A percentile compares a stretch with the other conserved stretches of the same genome.
Evolutionary conservation across 1,284 basidiomycete genomes (phyloP).

Genomic region (Xanthoconium separans): DNA sequence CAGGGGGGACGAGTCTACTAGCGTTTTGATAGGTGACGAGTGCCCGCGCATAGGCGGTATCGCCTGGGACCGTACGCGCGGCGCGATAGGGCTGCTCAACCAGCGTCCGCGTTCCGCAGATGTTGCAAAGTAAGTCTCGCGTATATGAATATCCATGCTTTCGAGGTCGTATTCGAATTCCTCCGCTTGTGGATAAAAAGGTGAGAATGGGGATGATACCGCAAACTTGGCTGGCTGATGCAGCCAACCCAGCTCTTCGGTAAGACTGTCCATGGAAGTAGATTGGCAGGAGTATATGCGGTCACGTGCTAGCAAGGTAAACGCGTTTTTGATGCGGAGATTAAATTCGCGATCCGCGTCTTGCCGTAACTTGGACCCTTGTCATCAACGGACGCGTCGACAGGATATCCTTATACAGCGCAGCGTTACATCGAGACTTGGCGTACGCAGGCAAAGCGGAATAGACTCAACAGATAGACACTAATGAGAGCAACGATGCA

Average conservation of each 20-base stretch:
- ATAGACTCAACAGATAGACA: too few relatives aligned
- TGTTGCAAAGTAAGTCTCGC: slow-evolving; percentile 47
- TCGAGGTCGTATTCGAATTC: slow-evolving; percentile 32
- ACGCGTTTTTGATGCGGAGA: slow-evolving; percentile 38
- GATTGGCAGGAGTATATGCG: slow-evolving; percentile 26
- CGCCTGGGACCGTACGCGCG: slow-evolving; percentile 16
- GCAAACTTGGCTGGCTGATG: slow-evolving; percentile 18
- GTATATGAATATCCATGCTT: slow-evolving; percentile 36
- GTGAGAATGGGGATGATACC: not conserved
- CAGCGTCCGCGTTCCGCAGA: slow-evolving; percentile 55
- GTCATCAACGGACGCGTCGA: not conserved
- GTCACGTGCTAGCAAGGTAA: slow-evolving; percentile 32
- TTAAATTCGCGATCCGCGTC: slow-evolving; percentile 19
- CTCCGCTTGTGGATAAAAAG: slow-evolving; percentile 11
- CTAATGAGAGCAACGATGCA: too few relatives aligned
- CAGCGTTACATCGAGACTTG: too few relatives aligned
- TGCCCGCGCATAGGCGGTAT: slow-evolving; percentile 29
- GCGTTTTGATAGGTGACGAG: slow-evolving; percentile 37
- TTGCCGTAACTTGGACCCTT: slow-evolving; percentile 15
- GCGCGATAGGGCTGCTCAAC: slow-evolving; percentile 45
- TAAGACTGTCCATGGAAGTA: too few relatives aligned
- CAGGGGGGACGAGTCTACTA: slow-evolving; percentile 10
- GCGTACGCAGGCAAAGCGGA: too few relatives aligned
- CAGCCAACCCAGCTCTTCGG: too few relatives aligned
- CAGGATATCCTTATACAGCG: too few relatives aligned